phyloP scores from a whole-genome alignment of 768 basidiomycete genomes.

The Suillus decipiens region DNA sequence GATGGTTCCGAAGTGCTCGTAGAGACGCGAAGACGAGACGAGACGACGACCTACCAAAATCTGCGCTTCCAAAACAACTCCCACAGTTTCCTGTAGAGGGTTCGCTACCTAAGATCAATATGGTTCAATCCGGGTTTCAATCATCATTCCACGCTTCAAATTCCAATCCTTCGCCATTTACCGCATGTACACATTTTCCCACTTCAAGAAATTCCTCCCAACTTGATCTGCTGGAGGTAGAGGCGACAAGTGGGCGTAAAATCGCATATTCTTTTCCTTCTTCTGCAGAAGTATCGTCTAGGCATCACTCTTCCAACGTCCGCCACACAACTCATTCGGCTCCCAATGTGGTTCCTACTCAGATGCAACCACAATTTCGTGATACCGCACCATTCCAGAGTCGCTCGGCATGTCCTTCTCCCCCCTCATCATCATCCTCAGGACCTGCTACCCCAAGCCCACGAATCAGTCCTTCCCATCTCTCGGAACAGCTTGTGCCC shows the following conservation, averaged over 20 bases:
- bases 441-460: slow-evolving; percentile 40
- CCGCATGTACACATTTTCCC: slow-evolving; percentile 34
- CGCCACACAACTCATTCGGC: slow-evolving; percentile 37
- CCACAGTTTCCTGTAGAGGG: slow-evolving; percentile 35
- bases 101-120: slow-evolving; percentile 22
- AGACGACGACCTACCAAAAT: slow-evolving; percentile 47
- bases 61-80: slow-evolving; percentile 43
- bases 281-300: slow-evolving; percentile 18
- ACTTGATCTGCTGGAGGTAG: slow-evolving; percentile 22
- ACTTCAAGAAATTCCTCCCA: slow-evolving; percentile 31
- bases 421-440: slow-evolving; percentile 42
- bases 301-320: slow-evolving; percentile 19
- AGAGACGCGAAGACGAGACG: slow-evolving; percentile 53
- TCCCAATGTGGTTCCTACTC: slow-evolving; percentile 26
- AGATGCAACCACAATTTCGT: slow-evolving; percentile 20
- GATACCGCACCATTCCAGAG: slow-evolving; percentile 23
- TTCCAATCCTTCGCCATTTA: slow-evolving; percentile 16
- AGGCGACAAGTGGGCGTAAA: slow-evolving; percentile 25
- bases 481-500: slow-evolving; percentile 52
- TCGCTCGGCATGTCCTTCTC: slow-evolving; percentile 29
- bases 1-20: slow-evolving; percentile 79
- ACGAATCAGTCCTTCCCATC: slow-evolving; percentile 20
- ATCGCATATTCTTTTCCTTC: slow-evolving; percentile 33
- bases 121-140: slow-evolving; percentile 15
- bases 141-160: slow-evolving; percentile 26